Conservation (phyloP, 1,284 basidiomycete genomes). For the Ganoderma sinense region DNA sequence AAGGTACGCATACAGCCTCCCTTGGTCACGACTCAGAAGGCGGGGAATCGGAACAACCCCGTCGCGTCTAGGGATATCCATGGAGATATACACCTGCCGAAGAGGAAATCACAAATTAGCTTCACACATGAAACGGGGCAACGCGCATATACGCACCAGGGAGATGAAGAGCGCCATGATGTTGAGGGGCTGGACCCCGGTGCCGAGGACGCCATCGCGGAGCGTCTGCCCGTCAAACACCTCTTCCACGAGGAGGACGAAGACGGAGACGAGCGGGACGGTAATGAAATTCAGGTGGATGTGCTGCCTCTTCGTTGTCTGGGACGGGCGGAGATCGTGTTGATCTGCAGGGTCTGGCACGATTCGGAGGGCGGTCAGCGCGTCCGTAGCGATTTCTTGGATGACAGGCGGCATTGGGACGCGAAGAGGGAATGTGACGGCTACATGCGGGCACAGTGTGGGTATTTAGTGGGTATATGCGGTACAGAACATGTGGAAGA, state of each 20-base stretch:
- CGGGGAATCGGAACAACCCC: constrained; percentile 83
- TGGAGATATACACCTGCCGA: constrained; percentile 86
- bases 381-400: constrained; percentile 14
- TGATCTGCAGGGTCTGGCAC: constrained; percentile 33
- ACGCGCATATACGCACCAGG: constrained; percentile 51
- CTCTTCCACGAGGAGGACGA: constrained; percentile 79
- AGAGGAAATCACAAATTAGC: neutral
- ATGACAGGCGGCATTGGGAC: constrained; percentile 54
- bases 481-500: neutral
- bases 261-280: constrained; percentile 82
- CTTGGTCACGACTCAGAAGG: constrained; percentile 75
- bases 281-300: constrained; percentile 74
- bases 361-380: constrained; percentile 35
- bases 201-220: constrained; percentile 75
- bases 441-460: constrained; percentile 47
- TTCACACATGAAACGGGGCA: neutral
- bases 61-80: constrained; percentile 93
- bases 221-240: constrained; percentile 74
- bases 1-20: constrained; percentile 72
- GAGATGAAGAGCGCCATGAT: constrained; percentile 94
- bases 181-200: constrained; percentile 90
- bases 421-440: constrained; percentile 72
- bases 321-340: constrained; percentile 14
- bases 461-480: neutral
- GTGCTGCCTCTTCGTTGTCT: constrained; percentile 32